phyloP scores from a whole-genome alignment of 2,329 filamentous ascomycete genomes.

The Achaetomium macrosporum region DNA sequence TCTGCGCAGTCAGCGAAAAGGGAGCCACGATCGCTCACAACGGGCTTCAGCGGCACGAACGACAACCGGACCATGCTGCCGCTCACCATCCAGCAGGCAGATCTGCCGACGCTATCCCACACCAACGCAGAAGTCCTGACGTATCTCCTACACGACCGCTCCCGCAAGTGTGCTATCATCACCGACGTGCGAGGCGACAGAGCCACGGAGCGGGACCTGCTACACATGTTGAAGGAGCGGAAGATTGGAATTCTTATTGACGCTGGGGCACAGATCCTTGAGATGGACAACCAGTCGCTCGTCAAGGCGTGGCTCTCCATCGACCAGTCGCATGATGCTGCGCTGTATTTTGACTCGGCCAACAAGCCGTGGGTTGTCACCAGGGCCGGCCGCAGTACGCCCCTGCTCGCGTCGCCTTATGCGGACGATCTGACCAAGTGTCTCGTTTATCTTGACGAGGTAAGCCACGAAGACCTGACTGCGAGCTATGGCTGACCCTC shows the following conservation, averaged over 20 bases:
- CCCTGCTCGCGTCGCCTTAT: slow-evolving; percentile 49
- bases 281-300: slow-evolving; percentile 50
- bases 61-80: slow-evolving; percentile 57
- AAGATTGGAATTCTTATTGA: slow-evolving; percentile 55
- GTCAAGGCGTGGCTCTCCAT: slow-evolving; percentile 46
- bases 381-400: slow-evolving; percentile 31
- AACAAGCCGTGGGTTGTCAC: slow-evolving; percentile 42
- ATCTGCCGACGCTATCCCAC: slow-evolving; percentile 49
- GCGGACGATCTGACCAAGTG: slow-evolving; percentile 46
- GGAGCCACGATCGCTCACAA: slow-evolving; percentile 39
- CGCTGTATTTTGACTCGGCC: slow-evolving; percentile 46
- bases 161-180: slow-evolving; percentile 42
- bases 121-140: slow-evolving; percentile 60
- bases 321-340: slow-evolving; percentile 41
- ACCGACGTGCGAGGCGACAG: slow-evolving; percentile 32
- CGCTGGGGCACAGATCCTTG: slow-evolving; percentile 57
- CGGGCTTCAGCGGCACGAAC: slow-evolving; percentile 68
- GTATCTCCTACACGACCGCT: slow-evolving; percentile 50
- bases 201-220: slow-evolving; percentile 40
- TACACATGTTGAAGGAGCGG: slow-evolving; percentile 32
- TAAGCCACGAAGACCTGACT: too few relatives aligned
- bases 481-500: too few relatives aligned
- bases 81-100: slow-evolving; percentile 55
- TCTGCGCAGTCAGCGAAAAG: slow-evolving; percentile 13
- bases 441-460: slow-evolving; percentile 51